Base-by-base conservation (phyloP, 768 basidiomycete species). In the Glaciozyma antarctica region DNA sequence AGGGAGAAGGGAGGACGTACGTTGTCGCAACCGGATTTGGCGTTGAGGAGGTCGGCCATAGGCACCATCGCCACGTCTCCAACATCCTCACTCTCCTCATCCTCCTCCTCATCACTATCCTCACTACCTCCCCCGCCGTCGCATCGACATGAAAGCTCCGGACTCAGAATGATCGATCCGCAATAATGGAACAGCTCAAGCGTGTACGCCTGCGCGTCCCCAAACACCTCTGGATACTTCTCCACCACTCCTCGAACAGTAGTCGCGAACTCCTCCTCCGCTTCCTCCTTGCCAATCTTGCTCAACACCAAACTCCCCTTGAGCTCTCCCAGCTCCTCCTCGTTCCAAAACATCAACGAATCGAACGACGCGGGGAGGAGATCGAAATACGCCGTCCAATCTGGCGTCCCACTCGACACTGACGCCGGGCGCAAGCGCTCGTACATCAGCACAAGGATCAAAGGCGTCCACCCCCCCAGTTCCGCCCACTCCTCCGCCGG, bases 401-500 rank as follows among this genome's bases (percentile, higher is more conserved):
- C 83, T 19, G 34, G 54, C 78, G 63, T 1, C 85, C 5, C 5
- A 4, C 3, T 15, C 19, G 51, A 5, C n/a, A n/a, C 13, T 5
- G 16, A 17, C 84, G 68, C 81, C 81, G 5, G 85, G 82, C 61
- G 64, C n/a, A 61, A 51, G 12, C 82, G 83, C 76, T 99, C 95
- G 88, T 89, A 95, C 88, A 98, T 90, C 85, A 99, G 87, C 68
- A 86, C 88, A 47, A 98, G 79, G 64, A 99, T 97, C 53, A 97
- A 78, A 5, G 87, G 87, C 1, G 82, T 79, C 95, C 95, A 99
- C 12, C 90, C 73, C 10, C 22, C 80, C 64, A 97, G 76, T 28
- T 75, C 76, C 68, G 78, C 82, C 92, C 92, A 97, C 38, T 81
- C 81, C 16, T 80, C 79, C 10, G 77, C 58, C 22, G 86, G 85